These are phyloP conservation scores for Umbelopsis sp. DNA, from an alignment of 192 early-diverging fungal species.

Conservation along the genomic window DNA sequence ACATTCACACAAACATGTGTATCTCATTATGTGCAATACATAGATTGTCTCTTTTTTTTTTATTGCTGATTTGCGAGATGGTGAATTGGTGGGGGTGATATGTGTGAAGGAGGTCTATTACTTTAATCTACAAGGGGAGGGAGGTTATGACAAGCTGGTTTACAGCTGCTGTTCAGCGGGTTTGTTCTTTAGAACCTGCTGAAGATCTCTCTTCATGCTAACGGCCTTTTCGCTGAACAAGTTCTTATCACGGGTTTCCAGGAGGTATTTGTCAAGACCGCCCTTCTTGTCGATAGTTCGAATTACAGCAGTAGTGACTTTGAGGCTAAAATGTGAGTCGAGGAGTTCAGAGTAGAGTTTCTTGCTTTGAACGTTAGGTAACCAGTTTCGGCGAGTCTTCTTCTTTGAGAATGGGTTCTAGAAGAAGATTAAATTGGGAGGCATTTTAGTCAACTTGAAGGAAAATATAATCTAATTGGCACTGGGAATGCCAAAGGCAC, in stretches of 20 bases:
- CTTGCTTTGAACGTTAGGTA: conserved; percentile 75
- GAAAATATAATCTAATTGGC: too few species aligned
- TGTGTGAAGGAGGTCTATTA: background rate
- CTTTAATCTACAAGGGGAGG: background rate
- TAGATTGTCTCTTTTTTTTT: too few species aligned
- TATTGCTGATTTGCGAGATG: too few species aligned
- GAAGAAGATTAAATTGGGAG: too few species aligned
- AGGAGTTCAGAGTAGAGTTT: conserved; percentile 68
- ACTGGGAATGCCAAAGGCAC: background rate
- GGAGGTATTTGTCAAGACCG: conserved; percentile 75
- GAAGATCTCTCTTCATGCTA: conserved; percentile 53
- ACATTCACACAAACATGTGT: too few species aligned
- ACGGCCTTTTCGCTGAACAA: conserved; percentile 60
- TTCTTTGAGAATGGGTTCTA: conserved; percentile 62
- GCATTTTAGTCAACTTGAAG: too few species aligned
- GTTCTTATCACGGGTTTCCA: conserved; percentile 68
- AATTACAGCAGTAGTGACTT: conserved; percentile 68
- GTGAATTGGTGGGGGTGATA: background rate
- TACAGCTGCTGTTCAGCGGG: background rate
- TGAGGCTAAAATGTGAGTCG: conserved; percentile 53
- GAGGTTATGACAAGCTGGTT: background rate
- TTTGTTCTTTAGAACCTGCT: background rate
- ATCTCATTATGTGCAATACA: too few species aligned
- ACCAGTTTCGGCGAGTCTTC: conserved; percentile 76
- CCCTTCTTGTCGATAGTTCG: conserved; percentile 85